Percentiles rank a stretch among this genome's conserved stretches.
These are phyloP conservation scores for Colletotrichum spaethianum DNA, from an alignment of 2,329 filamentous ascomycete species.

Conservation along the genomic window DNA sequence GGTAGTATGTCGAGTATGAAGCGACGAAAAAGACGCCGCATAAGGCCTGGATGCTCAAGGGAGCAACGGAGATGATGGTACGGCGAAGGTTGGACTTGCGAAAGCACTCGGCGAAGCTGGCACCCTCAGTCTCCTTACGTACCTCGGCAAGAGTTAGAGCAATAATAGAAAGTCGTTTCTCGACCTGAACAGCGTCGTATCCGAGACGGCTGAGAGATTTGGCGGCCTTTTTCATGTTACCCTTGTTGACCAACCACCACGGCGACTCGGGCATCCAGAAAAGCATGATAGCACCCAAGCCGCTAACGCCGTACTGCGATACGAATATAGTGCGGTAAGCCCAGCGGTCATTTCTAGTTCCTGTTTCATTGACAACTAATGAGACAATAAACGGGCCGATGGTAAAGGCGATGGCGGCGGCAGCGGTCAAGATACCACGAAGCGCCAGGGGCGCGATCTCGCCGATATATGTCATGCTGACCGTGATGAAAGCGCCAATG, in stretches of 20 bases:
- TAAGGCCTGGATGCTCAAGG: slow-evolving; percentile 53
- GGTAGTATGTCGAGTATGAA: slow-evolving; percentile 56
- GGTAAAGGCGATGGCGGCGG: slow-evolving; percentile 46
- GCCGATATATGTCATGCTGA: slow-evolving; percentile 50
- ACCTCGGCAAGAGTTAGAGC: slow-evolving; percentile 52
- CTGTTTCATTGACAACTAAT: slow-evolving; percentile 50
- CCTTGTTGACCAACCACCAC: slow-evolving; percentile 55
- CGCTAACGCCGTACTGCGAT: slow-evolving; percentile 39
- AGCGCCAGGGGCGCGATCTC: slow-evolving; percentile 50
- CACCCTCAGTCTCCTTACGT: slow-evolving; percentile 53
- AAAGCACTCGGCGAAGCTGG: slow-evolving; percentile 57
- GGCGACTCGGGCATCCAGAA: slow-evolving; percentile 58
- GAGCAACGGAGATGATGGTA: slow-evolving; percentile 56
- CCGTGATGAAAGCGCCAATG: slow-evolving; percentile 46
- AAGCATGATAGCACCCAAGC: slow-evolving; percentile 23
- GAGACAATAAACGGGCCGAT: slow-evolving; percentile 49
- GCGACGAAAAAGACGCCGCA: slow-evolving; percentile 44
- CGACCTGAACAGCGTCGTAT: slow-evolving; percentile 45
- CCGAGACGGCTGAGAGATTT: slow-evolving; percentile 50
- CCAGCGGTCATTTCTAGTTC: slow-evolving; percentile 47
- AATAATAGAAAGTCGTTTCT: slow-evolving; percentile 49
- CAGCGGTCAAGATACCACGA: slow-evolving; percentile 47
- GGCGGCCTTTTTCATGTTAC: slow-evolving; percentile 39
- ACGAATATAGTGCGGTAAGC: slow-evolving; percentile 47
- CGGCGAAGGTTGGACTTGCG: slow-evolving; percentile 55